phyloP scores from a whole-genome alignment of 768 basidiomycete genomes.

The Boletus patriciae region DNA sequence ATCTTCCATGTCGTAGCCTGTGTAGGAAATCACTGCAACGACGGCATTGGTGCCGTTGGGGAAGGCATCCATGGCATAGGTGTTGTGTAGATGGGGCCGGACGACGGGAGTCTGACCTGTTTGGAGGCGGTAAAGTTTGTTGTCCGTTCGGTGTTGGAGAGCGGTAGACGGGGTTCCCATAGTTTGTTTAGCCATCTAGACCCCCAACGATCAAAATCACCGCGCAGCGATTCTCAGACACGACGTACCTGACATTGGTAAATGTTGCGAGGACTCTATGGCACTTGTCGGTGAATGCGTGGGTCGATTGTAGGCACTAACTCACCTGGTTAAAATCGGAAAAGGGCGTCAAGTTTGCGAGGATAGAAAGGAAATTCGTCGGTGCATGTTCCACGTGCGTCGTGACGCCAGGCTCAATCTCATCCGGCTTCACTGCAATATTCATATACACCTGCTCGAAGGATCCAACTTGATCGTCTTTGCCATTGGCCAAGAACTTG shows the following conservation, averaged over 20 bases:
- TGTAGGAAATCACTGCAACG: conserved; percentile 99
- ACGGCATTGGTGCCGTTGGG: conserved; percentile 98
- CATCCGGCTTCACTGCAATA: conserved; percentile 86
- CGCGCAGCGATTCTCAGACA: background rate
- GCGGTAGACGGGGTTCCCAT: conserved; percentile 99
- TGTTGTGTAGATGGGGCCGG: conserved; percentile 86
- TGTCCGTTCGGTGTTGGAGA: conserved; percentile 89
- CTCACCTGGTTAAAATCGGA: conserved; percentile 97
- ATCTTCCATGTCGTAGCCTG: conserved; percentile 99
- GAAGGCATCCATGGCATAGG: conserved; percentile 97
- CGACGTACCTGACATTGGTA: conserved; percentile 83
- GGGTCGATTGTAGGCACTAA: background rate
- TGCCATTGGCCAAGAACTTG: conserved; percentile 82
- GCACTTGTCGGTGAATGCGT: background rate
- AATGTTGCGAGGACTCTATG: conserved; percentile 83
- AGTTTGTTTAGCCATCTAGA: conserved; percentile 98
- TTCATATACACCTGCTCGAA: conserved; percentile 99
- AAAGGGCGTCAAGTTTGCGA: conserved; percentile 97
- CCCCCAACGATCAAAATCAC: conserved; percentile 6
- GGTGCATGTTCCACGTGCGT: conserved; percentile 94
- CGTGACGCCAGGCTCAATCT: conserved; percentile 72
- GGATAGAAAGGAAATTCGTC: conserved; percentile 93
- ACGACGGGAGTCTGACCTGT: conserved; percentile 94
- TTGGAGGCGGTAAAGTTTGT: conserved; percentile 96
- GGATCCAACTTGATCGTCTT: conserved; percentile 86